Evolutionary conservation across 345 rosid species (phyloP).

Genomic region (Clausena lansium): DNA sequence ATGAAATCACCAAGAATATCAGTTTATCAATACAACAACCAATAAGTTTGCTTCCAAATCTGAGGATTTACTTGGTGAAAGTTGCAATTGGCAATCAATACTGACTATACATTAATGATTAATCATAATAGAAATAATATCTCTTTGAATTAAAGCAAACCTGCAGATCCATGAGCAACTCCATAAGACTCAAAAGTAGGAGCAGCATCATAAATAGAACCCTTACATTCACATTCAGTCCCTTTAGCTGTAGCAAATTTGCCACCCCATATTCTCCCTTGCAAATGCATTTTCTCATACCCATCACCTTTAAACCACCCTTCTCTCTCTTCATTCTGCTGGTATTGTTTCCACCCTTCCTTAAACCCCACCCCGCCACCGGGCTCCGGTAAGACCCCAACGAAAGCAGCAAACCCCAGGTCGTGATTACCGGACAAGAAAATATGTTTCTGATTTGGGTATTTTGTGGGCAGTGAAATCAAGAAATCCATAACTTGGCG

Average conservation of each 20-base stretch:
- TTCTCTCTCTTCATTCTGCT: slow-evolving; percentile 56
- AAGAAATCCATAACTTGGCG: slow-evolving; percentile 62
- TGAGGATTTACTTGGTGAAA: background rate
- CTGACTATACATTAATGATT: background rate
- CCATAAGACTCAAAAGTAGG: slow-evolving; percentile 77
- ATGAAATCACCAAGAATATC: background rate
- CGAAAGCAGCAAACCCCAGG: slow-evolving; percentile 67
- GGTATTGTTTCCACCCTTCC: slow-evolving; percentile 67
- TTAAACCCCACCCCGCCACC: slow-evolving; percentile 40
- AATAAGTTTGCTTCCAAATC: background rate
- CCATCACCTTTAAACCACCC: slow-evolving; percentile 77
- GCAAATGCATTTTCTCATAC: slow-evolving; percentile 65
- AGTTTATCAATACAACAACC: background rate
- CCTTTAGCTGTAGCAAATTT: slow-evolving; percentile 45
- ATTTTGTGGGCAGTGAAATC: slow-evolving; percentile 40
- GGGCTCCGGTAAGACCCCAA: slow-evolving; percentile 54
- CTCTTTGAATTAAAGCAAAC: slow-evolving; percentile 29
- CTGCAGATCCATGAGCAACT: slow-evolving; percentile 83
- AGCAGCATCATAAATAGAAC: slow-evolving; percentile 74
- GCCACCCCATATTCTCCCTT: slow-evolving; percentile 84
- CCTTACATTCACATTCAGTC: slow-evolving; percentile 42
- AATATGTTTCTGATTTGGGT: slow-evolving; percentile 60
- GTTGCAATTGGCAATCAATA: background rate
- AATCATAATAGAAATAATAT: too few relatives aligned
- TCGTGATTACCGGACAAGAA: slow-evolving; percentile 79